These are phyloP conservation scores for Kwoniella sp. DNA, from an alignment of 768 basidiomycete genomes.

Conservation along the genomic window DNA sequence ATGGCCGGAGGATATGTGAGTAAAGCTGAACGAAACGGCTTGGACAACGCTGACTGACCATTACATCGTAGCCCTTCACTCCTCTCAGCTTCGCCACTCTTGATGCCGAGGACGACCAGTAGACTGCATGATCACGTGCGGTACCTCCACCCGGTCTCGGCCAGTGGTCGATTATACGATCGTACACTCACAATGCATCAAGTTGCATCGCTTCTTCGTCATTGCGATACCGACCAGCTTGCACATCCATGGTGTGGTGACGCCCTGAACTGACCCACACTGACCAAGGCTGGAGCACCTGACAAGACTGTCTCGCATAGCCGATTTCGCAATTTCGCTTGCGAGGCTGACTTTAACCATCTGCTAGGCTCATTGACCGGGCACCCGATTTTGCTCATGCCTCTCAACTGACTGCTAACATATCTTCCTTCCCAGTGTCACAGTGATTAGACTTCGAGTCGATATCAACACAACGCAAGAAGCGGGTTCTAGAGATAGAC, in stretches of 20 bases:
- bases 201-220: not conserved
- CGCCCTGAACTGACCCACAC: not conserved
- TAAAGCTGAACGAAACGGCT: not conserved
- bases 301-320: slow-evolving; percentile 11
- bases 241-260: not conserved
- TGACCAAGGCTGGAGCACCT: slow-evolving; percentile 9
- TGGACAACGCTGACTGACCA: not conserved
- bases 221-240: not conserved
- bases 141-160: no score
- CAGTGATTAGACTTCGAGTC: not conserved
- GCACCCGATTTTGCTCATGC: not conserved
- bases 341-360: slow-evolving; percentile 4
- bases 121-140: slow-evolving; percentile 2
- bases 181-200: not conserved
- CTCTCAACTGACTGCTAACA: not conserved
- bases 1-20: slow-evolving; percentile 71
- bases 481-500: no score
- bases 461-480: not conserved
- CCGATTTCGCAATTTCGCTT: slow-evolving; percentile 5
- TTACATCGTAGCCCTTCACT: slow-evolving; percentile 41
- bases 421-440: not conserved
- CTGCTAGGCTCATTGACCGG: not conserved
- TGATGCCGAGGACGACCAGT: slow-evolving; percentile 39
- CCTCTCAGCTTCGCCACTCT: slow-evolving; percentile 49
- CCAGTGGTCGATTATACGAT: no score